A percentile compares a stretch with the other conserved stretches of the same genome.
These are phyloP conservation scores for Condylostoma magnum DNA, from an alignment of 169 alveolate species.

Conservation along the genomic window DNA sequence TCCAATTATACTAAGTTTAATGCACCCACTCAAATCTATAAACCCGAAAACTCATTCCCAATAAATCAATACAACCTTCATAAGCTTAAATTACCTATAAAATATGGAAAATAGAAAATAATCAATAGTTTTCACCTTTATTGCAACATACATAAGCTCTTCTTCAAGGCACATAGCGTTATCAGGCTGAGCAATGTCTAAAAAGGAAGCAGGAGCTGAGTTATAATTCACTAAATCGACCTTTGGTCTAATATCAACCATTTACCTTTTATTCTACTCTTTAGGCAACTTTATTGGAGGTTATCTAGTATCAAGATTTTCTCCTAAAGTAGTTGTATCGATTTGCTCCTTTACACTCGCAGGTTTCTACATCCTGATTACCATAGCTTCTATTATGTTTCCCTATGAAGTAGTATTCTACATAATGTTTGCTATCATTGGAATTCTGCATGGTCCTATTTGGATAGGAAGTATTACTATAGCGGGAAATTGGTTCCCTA, in stretches of 20 bases:
- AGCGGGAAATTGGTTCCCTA: conserved; percentile 3
- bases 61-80: no score
- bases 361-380: neutral
- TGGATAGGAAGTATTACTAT: conserved; percentile 11
- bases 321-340: neutral
- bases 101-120: no score
- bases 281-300: conserved; percentile 14
- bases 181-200: conserved; percentile 2
- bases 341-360: neutral
- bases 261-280: conserved; percentile 7
- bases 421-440: neutral
- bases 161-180: neutral
- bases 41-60: no score
- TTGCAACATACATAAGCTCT: no score
- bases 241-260: no score
- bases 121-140: no score
- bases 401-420: neutral
- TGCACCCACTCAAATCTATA: no score
- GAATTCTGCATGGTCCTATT: neutral
- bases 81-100: no score
- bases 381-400: neutral
- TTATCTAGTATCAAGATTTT: neutral
- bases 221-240: no score
- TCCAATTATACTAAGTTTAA: no score
- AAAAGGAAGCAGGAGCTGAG: neutral